Percentiles rank a stretch among this genome's conserved stretches.
Evolutionary conservation across 352 stramenopile species (phyloP).

Genomic region (Bremia lactucae): DNA sequence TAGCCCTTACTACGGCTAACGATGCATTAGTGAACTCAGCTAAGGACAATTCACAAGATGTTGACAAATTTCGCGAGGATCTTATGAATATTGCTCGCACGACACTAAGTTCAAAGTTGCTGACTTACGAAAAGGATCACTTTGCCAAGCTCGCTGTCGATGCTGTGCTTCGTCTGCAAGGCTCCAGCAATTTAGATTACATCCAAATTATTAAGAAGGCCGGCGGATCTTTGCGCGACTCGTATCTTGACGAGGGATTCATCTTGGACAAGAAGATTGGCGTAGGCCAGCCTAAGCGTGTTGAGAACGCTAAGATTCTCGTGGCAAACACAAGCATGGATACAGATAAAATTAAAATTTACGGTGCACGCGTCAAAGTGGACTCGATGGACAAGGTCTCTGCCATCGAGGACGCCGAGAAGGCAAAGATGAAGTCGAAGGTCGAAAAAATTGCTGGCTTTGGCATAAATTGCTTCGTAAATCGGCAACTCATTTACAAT

Average conservation of each 20-base stretch:
- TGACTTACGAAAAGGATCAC: conserved; percentile 97
- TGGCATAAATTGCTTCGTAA: conserved; percentile 99
- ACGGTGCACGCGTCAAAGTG: conserved; percentile 94
- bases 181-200: conserved; percentile 93
- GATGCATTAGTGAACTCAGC: conserved; percentile 83
- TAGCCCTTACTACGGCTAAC: conserved; percentile 86
- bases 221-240: conserved; percentile 92
- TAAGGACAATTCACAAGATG: conserved; percentile 71
- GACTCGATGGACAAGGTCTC: conserved; percentile 98
- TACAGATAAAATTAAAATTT: conserved; percentile 99
- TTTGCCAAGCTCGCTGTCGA: conserved; percentile 94
- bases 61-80: conserved; percentile 87
- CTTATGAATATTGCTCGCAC: conserved; percentile 96
- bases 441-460: conserved; percentile 96
- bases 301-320: conserved; percentile 98
- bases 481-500: conserved; percentile 99
- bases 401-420: conserved; percentile 98
- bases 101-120: conserved; percentile 97
- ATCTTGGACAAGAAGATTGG: conserved; percentile 96
- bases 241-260: conserved; percentile 98
- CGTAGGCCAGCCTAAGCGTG: conserved; percentile 90
- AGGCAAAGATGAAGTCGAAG: conserved; percentile 98
- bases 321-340: conserved; percentile 99
- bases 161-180: conserved; percentile 93
- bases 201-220: conserved; percentile 99